A percentile compares a stretch with the other conserved stretches of the same genome.
These are phyloP conservation scores for Eimeria sp. DNA, from an alignment of 169 alveolate species.

Conservation along the genomic window DNA sequence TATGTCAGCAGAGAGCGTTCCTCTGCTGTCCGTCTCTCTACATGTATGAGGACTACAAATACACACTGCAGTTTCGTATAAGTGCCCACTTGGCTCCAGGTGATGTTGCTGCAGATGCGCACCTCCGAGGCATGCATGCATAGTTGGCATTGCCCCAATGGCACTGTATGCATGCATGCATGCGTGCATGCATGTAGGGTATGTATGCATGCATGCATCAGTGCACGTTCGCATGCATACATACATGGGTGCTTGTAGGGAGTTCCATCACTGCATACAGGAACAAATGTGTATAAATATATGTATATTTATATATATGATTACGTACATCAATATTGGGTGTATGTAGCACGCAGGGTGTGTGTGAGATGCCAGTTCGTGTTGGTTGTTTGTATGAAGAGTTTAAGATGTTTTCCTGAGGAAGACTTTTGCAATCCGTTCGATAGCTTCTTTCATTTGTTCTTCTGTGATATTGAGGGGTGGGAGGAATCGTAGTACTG, in stretches of 20 bases:
- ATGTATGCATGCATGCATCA: not conserved
- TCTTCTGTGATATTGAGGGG: constrained; percentile 92
- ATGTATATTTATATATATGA: too few relatives aligned
- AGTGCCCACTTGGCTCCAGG: too few relatives aligned
- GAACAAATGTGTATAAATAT: not conserved
- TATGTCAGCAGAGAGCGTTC: not conserved
- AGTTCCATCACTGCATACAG: not conserved
- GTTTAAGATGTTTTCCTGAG: constrained; percentile 54
- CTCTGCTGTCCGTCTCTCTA: not conserved
- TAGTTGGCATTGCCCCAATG: not conserved
- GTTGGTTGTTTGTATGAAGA: too few relatives aligned
- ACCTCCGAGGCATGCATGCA: not conserved
- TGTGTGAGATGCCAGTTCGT: too few relatives aligned
- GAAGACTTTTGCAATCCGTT: constrained; percentile 87
- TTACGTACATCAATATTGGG: too few relatives aligned
- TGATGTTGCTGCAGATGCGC: not conserved
- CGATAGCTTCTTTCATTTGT: constrained; percentile 90
- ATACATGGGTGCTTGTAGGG: not conserved
- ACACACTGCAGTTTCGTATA: not conserved
- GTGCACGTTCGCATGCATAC: not conserved
- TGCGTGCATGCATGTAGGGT: not conserved
- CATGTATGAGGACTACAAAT: not conserved
- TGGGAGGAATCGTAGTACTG: constrained; percentile 95
- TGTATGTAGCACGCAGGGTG: too few relatives aligned
- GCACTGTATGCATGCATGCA: not conserved